Evolutionary conservation across 371 early-diverging fungal genomes (phyloP).

Genomic region (Mortierella sp.): DNA sequence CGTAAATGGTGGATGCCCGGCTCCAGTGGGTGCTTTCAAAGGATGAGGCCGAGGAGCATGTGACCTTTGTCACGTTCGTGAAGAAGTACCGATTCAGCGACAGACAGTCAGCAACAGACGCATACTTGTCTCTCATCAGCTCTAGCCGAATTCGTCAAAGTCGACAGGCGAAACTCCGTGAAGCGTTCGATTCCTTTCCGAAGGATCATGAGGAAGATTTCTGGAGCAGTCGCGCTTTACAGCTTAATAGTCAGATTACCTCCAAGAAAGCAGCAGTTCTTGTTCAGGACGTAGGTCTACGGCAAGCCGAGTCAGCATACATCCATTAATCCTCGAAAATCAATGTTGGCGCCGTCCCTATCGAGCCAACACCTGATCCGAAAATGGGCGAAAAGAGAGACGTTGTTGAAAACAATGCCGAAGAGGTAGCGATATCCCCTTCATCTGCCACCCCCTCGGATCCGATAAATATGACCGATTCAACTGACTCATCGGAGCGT

Average conservation of each 20-base stretch:
- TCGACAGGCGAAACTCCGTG: slow-evolving; percentile 1
- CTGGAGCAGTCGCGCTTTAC: slow-evolving; percentile 9
- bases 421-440: no score
- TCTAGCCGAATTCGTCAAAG: slow-evolving; percentile 4
- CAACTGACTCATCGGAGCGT: no score
- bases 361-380: not conserved
- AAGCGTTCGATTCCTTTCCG: slow-evolving; percentile 3
- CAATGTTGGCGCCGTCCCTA: slow-evolving; percentile 4
- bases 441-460: no score
- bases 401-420: no score
- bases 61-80: no score
- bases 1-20: not conserved
- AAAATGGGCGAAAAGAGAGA: no score
- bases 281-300: slow-evolving; percentile 7
- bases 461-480: no score
- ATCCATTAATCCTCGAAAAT: slow-evolving; percentile 9
- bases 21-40: not conserved
- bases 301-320: slow-evolving; percentile 4
- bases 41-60: not conserved
- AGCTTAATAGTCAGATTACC: slow-evolving; percentile 8
- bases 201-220: slow-evolving; percentile 2
- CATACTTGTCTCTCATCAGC: slow-evolving; percentile 11
- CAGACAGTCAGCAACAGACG: slow-evolving; percentile 5
- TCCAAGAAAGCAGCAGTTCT: slow-evolving; percentile 9
- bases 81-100: not conserved